Conservation (phyloP, 2,329 filamentous ascomycete species). For the Metarhizium rileyi region DNA sequence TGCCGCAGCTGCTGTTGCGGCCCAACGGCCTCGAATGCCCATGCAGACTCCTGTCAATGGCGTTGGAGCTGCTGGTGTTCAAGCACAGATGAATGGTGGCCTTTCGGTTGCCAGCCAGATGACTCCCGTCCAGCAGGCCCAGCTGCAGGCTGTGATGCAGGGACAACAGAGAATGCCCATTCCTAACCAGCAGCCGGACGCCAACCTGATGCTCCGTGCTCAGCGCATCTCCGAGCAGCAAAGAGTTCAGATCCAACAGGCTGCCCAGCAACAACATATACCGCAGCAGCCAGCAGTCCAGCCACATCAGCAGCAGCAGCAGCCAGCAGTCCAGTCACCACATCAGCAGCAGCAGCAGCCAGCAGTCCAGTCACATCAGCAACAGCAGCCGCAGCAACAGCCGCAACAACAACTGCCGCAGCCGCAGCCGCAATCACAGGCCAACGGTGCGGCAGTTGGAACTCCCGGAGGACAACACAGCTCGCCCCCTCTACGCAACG, state of each 20-base stretch:
- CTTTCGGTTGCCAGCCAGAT: slow-evolving; percentile 48
- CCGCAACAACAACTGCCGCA: slow-evolving; percentile 21
- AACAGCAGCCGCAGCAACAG: slow-evolving; percentile 17
- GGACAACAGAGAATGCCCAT: slow-evolving; percentile 51
- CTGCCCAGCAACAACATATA: slow-evolving; percentile 18
- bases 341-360: slow-evolving; percentile 16
- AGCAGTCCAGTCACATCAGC: slow-evolving; percentile 23
- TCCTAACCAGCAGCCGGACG: slow-evolving; percentile 33
- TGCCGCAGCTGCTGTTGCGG: slow-evolving; percentile 29
- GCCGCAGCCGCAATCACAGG: too few species aligned
- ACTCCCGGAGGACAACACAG: slow-evolving; percentile 29
- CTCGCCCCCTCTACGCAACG: slow-evolving; percentile 34
- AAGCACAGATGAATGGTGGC: slow-evolving; percentile 39
- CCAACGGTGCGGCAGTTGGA: slow-evolving; percentile 22
- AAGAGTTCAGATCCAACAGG: slow-evolving; percentile 40
- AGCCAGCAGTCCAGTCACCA: slow-evolving; percentile 26
- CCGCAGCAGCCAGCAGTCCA: slow-evolving; percentile 4
- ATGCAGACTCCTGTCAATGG: slow-evolving; percentile 44
- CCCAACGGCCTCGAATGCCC: slow-evolving; percentile 36
- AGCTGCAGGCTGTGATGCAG: slow-evolving; percentile 47
- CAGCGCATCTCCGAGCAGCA: slow-evolving; percentile 59
- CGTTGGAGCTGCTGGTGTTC: slow-evolving; percentile 34
- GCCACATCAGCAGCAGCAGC: slow-evolving; percentile 24
- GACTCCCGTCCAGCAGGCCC: slow-evolving; percentile 58
- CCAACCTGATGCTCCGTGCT: slow-evolving; percentile 51